Base-by-base conservation (phyloP, 2,329 filamentous ascomycete genomes). In the Ramularia endophylla region DNA sequence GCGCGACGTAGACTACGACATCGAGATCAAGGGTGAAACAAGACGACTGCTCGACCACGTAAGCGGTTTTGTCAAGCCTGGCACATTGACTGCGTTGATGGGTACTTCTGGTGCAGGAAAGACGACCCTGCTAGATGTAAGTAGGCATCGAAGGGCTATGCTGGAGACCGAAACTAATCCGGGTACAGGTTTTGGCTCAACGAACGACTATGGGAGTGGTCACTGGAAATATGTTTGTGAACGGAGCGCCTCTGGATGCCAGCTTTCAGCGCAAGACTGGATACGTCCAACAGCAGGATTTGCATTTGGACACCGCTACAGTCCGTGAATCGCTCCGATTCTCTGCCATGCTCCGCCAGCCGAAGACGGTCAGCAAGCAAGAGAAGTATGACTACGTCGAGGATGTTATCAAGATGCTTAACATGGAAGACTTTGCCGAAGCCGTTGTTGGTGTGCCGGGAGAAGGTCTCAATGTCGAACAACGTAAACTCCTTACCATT, bases 241-340 rank as follows among this genome's bases (percentile, higher is more conserved):
- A 82, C 47, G 80, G 79, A 3, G 72, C 65, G 41, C 68, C 71
- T 0, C 66, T 74, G 0, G 74, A 78, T 47, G 63, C 64, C 5
- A 75, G 71, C 35, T 83, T 83, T 48, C 78, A 81, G 44, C 69
- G 80, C 5, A 79, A 80, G 56, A 81, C 77, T 0, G 80, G 80
- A 0, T 83, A 83, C 51, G 79, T 81, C 6, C 79, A 83, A 50
- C 80, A 83, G 43, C 78, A 83, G 59, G 79, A 85, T 61, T 60
- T 80, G 0, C 75, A 79, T 46, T 61, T 78, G 5, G 63, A 69
- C 29, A 78, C 73, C 0, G 62, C 75, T 2, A 79, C 77, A 0
- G 73, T 79, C 5, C 68, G 72, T 2, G 75, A 78, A 48, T 71
- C 68, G 31, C 61, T 79, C 3, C 64, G 65, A 0, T 79, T 79